phyloP scores from a whole-genome alignment of 208 protist species.

The Trypanosoma cruzi region DNA sequence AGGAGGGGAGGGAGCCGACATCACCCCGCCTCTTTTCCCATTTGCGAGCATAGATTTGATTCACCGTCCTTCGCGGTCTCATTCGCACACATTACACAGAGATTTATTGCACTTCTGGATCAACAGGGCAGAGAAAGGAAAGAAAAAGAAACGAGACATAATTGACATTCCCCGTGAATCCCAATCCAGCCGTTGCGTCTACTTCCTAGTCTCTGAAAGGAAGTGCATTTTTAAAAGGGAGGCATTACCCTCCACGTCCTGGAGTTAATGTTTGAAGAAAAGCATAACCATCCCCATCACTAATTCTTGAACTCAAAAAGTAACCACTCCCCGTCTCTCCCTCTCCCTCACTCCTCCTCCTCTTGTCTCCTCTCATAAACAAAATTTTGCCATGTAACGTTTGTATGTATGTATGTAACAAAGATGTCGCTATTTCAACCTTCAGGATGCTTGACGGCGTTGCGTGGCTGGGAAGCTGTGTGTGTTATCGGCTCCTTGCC shows the following conservation, averaged over 20 bases:
- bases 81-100: not conserved
- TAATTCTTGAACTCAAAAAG: not conserved
- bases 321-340: not conserved
- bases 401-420: constrained; percentile 6
- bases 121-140: not conserved
- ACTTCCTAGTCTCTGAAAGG: not conserved
- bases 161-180: not conserved
- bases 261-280: not conserved
- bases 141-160: not conserved
- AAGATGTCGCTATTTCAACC: not conserved
- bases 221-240: not conserved
- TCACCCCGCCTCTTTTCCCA: not conserved
- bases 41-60: not conserved
- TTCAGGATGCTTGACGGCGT: not conserved
- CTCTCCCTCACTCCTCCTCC: too few relatives aligned
- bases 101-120: not conserved
- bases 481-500: constrained; percentile 87
- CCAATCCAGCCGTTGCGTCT: not conserved
- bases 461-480: constrained; percentile 36
- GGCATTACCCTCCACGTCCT: not conserved
- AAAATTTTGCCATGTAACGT: not conserved
- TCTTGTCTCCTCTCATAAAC: not conserved
- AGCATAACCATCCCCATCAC: not conserved
- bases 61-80: not conserved
- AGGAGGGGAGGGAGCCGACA: not conserved